Conservation (phyloP, 1,284 basidiomycete species). For the Ustilago cynodontis region DNA sequence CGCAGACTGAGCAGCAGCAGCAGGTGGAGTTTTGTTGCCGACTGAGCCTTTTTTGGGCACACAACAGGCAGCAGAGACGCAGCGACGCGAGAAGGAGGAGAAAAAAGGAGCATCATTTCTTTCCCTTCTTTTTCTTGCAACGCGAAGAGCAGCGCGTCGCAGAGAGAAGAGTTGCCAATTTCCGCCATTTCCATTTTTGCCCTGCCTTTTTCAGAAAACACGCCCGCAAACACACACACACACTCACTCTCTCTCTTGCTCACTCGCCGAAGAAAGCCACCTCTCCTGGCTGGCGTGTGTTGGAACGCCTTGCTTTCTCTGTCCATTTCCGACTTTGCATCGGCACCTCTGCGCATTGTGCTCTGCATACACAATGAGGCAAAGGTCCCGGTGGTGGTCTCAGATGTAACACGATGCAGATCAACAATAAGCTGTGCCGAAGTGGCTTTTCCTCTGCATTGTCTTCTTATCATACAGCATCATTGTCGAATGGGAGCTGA, state of each 20-base stretch:
- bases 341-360: neutral
- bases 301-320: neutral
- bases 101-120: neutral
- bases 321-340: neutral
- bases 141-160: conserved; percentile 5
- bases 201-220: conserved; percentile 2
- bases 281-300: conserved; percentile 1
- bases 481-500: neutral
- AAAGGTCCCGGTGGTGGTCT: neutral
- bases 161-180: neutral
- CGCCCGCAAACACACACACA: neutral
- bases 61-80: neutral
- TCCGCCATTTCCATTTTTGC: neutral
- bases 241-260: neutral
- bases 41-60: too few species aligned
- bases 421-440: neutral
- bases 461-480: too few species aligned
- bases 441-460: neutral
- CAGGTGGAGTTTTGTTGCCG: too few species aligned
- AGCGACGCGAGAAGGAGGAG: neutral
- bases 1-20: too few species aligned
- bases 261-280: conserved; percentile 5
- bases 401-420: neutral
- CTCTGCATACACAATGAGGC: conserved; percentile 6
- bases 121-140: neutral